Conservation (phyloP, 78 protist genomes). For the Reticulomyxa filosa region DNA sequence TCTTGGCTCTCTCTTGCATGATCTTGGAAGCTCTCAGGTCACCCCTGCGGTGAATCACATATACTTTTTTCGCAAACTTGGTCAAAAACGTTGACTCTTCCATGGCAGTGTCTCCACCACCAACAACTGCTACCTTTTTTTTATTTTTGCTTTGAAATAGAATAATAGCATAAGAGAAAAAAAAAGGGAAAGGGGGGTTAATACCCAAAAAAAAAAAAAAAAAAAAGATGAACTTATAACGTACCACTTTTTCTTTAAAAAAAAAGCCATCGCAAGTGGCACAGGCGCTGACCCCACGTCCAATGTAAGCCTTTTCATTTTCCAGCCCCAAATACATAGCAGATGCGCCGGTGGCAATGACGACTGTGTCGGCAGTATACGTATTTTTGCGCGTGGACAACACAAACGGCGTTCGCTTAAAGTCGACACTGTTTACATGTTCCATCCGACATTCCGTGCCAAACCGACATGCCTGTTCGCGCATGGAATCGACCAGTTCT, state of each 20-base stretch:
- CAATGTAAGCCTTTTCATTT: no score
- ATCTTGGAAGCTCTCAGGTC: background rate
- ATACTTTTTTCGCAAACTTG: background rate
- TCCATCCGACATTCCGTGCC: no score
- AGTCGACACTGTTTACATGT: no score
- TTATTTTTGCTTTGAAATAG: background rate
- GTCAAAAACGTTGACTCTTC: slow-evolving; percentile 1
- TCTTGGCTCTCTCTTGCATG: background rate
- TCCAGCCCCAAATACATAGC: no score
- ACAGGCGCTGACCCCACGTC: background rate
- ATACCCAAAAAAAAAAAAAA: no score
- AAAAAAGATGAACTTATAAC: no score
- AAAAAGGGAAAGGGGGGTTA: no score
- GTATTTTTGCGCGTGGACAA: no score
- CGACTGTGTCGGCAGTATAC: no score
- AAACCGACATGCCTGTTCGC: background rate
- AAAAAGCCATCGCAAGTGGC: background rate
- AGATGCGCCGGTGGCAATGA: no score
- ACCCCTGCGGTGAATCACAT: background rate
- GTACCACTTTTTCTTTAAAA: background rate
- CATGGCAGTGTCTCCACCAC: slow-evolving; percentile 10
- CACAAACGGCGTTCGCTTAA: no score
- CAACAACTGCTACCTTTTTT: background rate
- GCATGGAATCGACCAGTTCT: background rate
- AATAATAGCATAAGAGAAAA: no score